phyloP scores from a whole-genome alignment of 768 basidiomycete genomes.

The Boletus coccyginus region DNA sequence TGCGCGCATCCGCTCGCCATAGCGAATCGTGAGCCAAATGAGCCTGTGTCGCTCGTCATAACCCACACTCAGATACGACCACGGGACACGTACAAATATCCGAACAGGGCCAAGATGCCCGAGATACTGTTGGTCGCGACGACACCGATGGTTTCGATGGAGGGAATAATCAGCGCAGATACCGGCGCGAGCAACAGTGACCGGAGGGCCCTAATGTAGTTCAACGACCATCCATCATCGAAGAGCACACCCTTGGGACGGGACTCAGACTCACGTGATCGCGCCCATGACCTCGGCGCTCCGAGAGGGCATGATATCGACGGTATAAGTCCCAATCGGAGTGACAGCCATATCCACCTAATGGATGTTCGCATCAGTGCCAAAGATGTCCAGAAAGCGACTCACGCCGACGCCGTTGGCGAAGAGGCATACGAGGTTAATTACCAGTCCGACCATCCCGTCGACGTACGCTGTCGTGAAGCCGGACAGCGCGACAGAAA shows the following conservation, averaged over 20 bases:
- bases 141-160: constrained; percentile 53
- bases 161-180: constrained; percentile 30
- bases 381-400: background rate
- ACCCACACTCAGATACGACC: background rate
- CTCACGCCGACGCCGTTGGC: constrained; percentile 62
- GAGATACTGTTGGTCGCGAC: constrained; percentile 45
- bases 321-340: constrained; percentile 53
- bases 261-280: constrained; percentile 40
- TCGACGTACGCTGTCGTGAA: constrained; percentile 49
- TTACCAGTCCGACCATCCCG: constrained; percentile 46
- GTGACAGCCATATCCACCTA: constrained; percentile 58
- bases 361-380: background rate
- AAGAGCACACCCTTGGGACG: background rate
- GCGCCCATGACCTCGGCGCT: constrained; percentile 68
- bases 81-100: constrained; percentile 46
- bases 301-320: constrained; percentile 57
- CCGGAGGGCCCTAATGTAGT: constrained; percentile 17
- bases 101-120: constrained; percentile 46
- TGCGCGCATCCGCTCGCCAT: constrained; percentile 54
- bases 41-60: constrained; percentile 35
- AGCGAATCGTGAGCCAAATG: constrained; percentile 49
- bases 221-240: background rate
- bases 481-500: constrained; percentile 49
- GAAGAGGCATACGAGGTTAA: constrained; percentile 57
- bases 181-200: constrained; percentile 18